Conservation (phyloP, 2,329 filamentous ascomycete genomes). For the Calonectria hawksworthii region DNA sequence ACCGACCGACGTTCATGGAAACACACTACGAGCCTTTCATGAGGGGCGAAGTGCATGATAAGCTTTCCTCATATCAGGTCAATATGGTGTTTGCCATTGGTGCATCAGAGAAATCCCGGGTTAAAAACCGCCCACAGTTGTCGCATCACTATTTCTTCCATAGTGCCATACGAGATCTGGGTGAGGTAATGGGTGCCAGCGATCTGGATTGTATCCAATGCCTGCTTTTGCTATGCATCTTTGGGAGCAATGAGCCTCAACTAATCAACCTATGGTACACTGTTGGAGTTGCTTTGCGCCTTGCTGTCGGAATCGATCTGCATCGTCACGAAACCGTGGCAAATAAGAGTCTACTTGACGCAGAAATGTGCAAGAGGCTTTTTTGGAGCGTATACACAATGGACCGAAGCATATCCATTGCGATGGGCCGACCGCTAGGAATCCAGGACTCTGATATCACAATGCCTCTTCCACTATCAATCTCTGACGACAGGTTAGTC, state of each 20-base stretch:
- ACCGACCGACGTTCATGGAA: slow-evolving; percentile 41
- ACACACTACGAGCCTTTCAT: slow-evolving; percentile 36
- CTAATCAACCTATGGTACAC: slow-evolving; percentile 42
- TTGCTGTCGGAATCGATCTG: slow-evolving; percentile 40
- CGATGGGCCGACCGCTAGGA: slow-evolving; percentile 33
- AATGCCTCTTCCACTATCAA: slow-evolving; percentile 29
- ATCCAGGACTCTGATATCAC: slow-evolving; percentile 42
- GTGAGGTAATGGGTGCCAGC: slow-evolving; percentile 32
- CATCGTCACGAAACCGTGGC: slow-evolving; percentile 36
- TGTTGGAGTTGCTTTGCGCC: slow-evolving; percentile 38
- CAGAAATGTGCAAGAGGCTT: slow-evolving; percentile 39
- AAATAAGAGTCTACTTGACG: slow-evolving; percentile 30
- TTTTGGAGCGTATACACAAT: slow-evolving; percentile 43
- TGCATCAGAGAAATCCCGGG: slow-evolving; percentile 36
- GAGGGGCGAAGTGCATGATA: slow-evolving; percentile 14
- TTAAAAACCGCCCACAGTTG: slow-evolving; percentile 16
- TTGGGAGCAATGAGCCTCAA: slow-evolving; percentile 42
- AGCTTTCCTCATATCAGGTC: slow-evolving; percentile 36
- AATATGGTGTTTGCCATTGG: slow-evolving; percentile 43
- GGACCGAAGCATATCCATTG: slow-evolving; percentile 41
- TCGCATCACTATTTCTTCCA: slow-evolving; percentile 41
- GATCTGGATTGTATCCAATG: slow-evolving; percentile 40
- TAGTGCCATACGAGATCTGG: slow-evolving; percentile 32
- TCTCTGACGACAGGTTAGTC: slow-evolving; percentile 35
- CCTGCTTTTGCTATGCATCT: slow-evolving; percentile 37